Conservation (phyloP, 805 yeast species). For the Huiozyma naganishii region DNA sequence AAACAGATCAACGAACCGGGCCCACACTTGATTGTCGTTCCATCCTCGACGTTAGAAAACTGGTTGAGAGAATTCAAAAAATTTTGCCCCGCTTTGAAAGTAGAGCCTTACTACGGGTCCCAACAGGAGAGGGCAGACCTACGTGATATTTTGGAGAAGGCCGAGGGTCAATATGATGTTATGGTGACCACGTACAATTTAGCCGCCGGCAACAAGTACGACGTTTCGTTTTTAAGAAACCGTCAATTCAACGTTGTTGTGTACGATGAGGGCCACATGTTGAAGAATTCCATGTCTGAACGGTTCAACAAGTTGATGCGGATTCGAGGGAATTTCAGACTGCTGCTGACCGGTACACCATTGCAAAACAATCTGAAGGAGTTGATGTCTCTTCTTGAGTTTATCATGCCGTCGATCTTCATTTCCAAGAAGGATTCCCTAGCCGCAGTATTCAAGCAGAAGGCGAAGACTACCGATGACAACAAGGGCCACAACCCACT, state of each 20-base stretch:
- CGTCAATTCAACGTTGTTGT: conserved; percentile 78
- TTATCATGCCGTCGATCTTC: conserved; percentile 78
- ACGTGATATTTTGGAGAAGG: conserved; percentile 51
- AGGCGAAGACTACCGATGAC: conserved; percentile 55
- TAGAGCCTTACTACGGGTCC: conserved; percentile 91
- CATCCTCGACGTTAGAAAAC: conserved; percentile 91
- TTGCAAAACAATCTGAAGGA: conserved; percentile 87
- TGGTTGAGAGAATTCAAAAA: conserved; percentile 92
- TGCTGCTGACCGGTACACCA: conserved; percentile 93
- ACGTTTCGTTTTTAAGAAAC: conserved; percentile 64
- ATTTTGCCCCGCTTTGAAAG: conserved; percentile 71
- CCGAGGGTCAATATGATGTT: conserved; percentile 60
- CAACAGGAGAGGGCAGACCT: conserved; percentile 76
- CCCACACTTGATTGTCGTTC: conserved; percentile 91
- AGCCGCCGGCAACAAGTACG: conserved; percentile 80
- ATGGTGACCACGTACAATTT: conserved; percentile 88
- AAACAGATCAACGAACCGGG: conserved; percentile 52
- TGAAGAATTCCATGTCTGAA: conserved; percentile 81
- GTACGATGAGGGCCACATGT: conserved; percentile 96
- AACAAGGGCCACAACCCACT: conserved; percentile 60
- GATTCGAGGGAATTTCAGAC: conserved; percentile 70
- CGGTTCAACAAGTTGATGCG: conserved; percentile 82
- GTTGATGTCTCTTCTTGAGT: conserved; percentile 78
- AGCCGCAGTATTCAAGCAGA: conserved; percentile 75
- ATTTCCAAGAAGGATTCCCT: conserved; percentile 74